Conservation (phyloP, 345 rosid species). For the Luvunga scandens region DNA sequence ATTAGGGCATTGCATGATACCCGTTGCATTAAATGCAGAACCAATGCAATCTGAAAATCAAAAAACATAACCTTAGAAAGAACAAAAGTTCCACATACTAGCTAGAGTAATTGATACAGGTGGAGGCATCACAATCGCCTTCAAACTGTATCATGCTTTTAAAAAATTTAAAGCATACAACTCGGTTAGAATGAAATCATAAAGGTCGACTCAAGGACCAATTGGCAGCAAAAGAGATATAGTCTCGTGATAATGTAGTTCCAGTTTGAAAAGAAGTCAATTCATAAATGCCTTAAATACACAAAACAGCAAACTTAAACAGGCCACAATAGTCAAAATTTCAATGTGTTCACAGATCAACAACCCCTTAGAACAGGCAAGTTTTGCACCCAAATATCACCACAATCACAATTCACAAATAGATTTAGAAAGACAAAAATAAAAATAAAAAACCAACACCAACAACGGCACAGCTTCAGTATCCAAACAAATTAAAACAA, state of each 20-base stretch:
- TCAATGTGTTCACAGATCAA: background rate
- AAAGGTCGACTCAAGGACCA: background rate
- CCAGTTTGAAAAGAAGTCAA: background rate
- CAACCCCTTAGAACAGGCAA: background rate
- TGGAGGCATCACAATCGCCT: background rate
- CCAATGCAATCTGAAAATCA: constrained; percentile 29
- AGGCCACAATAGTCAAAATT: background rate
- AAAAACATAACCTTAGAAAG: background rate
- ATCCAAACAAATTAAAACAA: background rate
- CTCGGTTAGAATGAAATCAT: too few relatives aligned
- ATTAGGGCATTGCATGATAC: constrained; percentile 30
- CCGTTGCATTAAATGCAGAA: constrained; percentile 25
- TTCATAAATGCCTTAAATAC: background rate
- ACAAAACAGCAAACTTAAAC: background rate
- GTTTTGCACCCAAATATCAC: constrained; percentile 1
- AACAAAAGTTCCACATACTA: background rate
- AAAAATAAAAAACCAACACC: background rate
- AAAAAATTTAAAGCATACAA: background rate
- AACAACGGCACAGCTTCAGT: background rate
- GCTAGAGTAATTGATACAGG: background rate
- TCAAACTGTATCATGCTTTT: background rate
- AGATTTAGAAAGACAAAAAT: background rate
- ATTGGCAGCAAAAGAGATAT: background rate
- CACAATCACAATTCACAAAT: background rate
- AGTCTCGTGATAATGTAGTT: background rate